These are phyloP conservation scores for Prunus mongolica DNA, from an alignment of 306 rosid species.

Conservation along the genomic window DNA sequence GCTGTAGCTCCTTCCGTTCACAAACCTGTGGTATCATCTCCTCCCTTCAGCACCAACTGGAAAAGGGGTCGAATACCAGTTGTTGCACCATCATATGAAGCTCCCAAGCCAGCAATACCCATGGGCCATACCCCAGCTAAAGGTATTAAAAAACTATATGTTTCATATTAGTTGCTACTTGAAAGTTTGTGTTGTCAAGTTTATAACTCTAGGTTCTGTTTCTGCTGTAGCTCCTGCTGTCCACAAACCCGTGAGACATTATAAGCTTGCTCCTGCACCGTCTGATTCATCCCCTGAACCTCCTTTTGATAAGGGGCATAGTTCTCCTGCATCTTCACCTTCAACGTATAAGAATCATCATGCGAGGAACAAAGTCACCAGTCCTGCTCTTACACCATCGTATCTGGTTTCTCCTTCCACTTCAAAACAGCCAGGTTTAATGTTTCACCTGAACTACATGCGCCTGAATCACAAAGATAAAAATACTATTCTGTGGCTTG, in stretches of 20 bases:
- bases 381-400: constrained; percentile 64
- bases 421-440: constrained; percentile 49
- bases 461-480: background rate
- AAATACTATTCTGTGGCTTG: no score
- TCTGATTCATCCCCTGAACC: constrained; percentile 39
- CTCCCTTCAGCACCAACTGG: constrained; percentile 6
- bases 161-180: constrained; percentile 18
- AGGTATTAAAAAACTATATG: constrained; percentile 21
- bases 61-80: constrained; percentile 9
- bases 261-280: constrained; percentile 43
- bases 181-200: background rate
- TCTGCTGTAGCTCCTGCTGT: constrained; percentile 52
- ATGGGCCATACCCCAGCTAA: constrained; percentile 6
- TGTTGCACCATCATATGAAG: constrained; percentile 18
- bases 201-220: constrained; percentile 15
- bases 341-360: constrained; percentile 43
- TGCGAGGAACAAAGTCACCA: constrained; percentile 39
- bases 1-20: constrained; percentile 2
- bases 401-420: constrained; percentile 47
- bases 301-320: constrained; percentile 34
- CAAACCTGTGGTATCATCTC: constrained; percentile 11
- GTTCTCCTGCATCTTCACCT: constrained; percentile 50
- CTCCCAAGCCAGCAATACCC: constrained; percentile 22
- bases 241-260: constrained; percentile 29
- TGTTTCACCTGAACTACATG: constrained; percentile 10